A percentile compares a stretch with the other conserved stretches of the same genome.
These are phyloP conservation scores for Senecio squalidus DNA, from an alignment of 140 eudicot species.

Conservation along the genomic window DNA sequence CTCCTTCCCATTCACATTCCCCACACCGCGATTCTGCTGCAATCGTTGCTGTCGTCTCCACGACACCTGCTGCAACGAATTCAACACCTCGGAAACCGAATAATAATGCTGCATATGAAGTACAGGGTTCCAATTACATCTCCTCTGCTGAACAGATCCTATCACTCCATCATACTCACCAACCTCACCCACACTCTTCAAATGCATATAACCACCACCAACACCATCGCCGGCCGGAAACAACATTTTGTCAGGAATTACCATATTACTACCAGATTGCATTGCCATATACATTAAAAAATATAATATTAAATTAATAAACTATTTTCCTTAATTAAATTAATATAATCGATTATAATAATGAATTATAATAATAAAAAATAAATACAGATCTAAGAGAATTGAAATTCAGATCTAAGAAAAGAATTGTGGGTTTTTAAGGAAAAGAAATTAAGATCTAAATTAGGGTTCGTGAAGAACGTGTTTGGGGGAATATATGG, in stretches of 20 bases:
- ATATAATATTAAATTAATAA: too few species aligned
- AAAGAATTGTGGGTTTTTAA: too few species aligned
- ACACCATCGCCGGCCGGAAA: slow-evolving; percentile 27
- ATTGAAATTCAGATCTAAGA: too few species aligned
- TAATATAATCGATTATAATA: too few species aligned
- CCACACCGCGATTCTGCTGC: not conserved
- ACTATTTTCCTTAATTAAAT: too few species aligned
- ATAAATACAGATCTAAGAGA: too few species aligned
- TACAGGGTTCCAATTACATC: slow-evolving; percentile 65
- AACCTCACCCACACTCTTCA: slow-evolving; percentile 44
- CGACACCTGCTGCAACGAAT: slow-evolving; percentile 53
- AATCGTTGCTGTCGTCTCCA: slow-evolving; percentile 37
- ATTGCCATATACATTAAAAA: slow-evolving; percentile 48
- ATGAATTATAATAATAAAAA: too few species aligned
- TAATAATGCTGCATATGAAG: slow-evolving; percentile 73
- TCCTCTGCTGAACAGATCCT: slow-evolving; percentile 61
- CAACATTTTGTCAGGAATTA: slow-evolving; percentile 58
- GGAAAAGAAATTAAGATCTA: too few species aligned
- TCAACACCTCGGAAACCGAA: slow-evolving; percentile 53
- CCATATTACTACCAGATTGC: slow-evolving; percentile 58
- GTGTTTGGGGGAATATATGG: too few species aligned
- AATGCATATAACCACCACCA: slow-evolving; percentile 46
- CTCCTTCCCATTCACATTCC: slow-evolving; percentile 17
- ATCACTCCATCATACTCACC: slow-evolving; percentile 69
- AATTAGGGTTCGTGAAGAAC: too few species aligned